Percentiles rank a stretch among this genome's conserved stretches.
Conservation (phyloP, 163 green algal genomes). For the Chlorella variabilis region DNA sequence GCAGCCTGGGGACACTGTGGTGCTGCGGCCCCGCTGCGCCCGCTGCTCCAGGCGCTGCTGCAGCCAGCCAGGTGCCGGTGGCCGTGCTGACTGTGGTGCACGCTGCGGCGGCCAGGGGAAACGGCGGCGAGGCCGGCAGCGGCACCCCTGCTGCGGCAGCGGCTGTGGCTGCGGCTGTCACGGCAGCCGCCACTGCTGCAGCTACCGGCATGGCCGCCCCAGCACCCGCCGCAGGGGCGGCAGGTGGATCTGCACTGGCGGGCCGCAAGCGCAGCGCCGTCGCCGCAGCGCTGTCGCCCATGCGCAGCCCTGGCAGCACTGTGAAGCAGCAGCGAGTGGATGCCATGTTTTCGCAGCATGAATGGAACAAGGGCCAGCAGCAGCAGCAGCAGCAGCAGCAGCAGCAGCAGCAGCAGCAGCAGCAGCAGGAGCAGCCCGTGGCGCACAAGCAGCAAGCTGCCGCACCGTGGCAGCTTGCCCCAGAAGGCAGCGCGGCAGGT, state of each 20-base stretch:
- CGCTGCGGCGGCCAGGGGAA: too few species aligned
- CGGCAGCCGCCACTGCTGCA: too few species aligned
- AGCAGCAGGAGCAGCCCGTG: too few species aligned
- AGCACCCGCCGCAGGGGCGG: too few species aligned
- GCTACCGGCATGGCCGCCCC: too few species aligned
- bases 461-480: too few species aligned
- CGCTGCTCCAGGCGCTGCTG: too few species aligned
- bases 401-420: too few species aligned
- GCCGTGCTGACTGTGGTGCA: background rate
- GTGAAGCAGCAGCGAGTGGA: background rate
- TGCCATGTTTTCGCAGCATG: background rate
- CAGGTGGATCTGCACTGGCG: background rate
- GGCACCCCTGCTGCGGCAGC: too few species aligned
- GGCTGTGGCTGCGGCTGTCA: background rate
- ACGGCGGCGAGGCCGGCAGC: background rate
- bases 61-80: background rate
- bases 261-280: background rate
- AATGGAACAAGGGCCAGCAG: background rate
- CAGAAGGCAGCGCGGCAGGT: too few species aligned
- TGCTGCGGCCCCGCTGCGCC: background rate
- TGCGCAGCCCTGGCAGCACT: background rate
- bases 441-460: too few species aligned
- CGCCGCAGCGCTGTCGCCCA: background rate
- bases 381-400: too few species aligned
- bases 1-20: background rate